Evolutionary conservation across 257 asterid species (phyloP).

Genomic region (Capsicum chinense): DNA sequence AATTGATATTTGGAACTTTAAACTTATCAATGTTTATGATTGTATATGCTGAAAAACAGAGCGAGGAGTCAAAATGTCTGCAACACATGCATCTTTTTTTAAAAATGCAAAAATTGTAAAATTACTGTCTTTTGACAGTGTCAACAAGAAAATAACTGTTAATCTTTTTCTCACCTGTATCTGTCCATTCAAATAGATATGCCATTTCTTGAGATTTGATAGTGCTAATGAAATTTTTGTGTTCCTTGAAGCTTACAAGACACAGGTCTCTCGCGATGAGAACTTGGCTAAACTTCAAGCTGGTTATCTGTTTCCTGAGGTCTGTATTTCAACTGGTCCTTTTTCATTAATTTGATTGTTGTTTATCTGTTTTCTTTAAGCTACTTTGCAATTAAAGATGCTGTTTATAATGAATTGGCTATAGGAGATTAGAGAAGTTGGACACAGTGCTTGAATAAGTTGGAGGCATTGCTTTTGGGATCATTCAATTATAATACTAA

Average conservation of each 20-base stretch:
- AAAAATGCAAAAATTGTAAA: not conserved
- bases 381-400: constrained; percentile 17
- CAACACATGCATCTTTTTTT: not conserved
- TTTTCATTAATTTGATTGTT: constrained; percentile 25
- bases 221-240: constrained; percentile 35
- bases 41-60: not conserved
- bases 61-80: not conserved
- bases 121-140: not conserved
- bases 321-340: constrained; percentile 33
- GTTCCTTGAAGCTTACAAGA: constrained; percentile 67
- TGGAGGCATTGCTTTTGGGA: not conserved
- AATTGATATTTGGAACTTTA: not conserved
- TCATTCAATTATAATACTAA: not conserved
- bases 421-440: constrained; percentile 7
- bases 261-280: constrained; percentile 81
- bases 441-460: not conserved
- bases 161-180: constrained; percentile 1
- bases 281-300: constrained; percentile 95
- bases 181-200: constrained; percentile 3
- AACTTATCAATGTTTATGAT: constrained; percentile 7
- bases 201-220: not conserved
- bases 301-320: constrained; percentile 98
- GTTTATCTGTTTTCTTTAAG: constrained; percentile 27
- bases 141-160: not conserved
- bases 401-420: not conserved